Base-by-base conservation (phyloP, 768 basidiomycete genomes). In the Leccinum aurantiacum region DNA sequence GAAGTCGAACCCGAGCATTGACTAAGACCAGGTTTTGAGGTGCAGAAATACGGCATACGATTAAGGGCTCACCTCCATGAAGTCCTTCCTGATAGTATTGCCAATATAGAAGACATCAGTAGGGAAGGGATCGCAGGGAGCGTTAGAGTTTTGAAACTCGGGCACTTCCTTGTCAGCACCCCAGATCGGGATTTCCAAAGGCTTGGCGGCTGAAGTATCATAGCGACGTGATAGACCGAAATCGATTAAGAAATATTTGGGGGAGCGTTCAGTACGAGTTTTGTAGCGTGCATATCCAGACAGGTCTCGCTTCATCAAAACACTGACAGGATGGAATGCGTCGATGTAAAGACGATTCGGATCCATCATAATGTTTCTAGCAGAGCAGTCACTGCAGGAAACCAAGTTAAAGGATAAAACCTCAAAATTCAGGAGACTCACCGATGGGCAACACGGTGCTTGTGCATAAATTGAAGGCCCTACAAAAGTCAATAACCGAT, bases 1-100 rank as follows among this genome's bases (percentile, higher is more conserved):
- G 48, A 79, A 79, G 1, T 69, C 63, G 19, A 77, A 58, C 1
- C 64, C 64, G 3, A 27, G 31, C 4, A 44, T 59, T 2, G 35
- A 35, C 64, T 60, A 22, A 14, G 4, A 0, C 35, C 9, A 13
- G 10, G 22, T 25, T 3, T 49, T 49, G 1, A 25, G 48, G 8
- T 7, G 24, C 24, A 17, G 14, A 49, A 27, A 25, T 9, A 49
- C 2, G 24, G 4, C 25, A 49, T 25, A 4, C 3, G 6, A 5
- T 8, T 0, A 15, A 25, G 5, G 13, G 27, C 24, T 24, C 5
- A 8, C 48, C 48, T 49, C 48, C 5, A 49, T 15, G 22, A 49
- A 49, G 14, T 49, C 47, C 24, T 49, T 49, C 19, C 47, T 24
- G 14, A 49, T 49, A 1, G 47, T 49, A 49, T 49, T 49, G 13